Evolutionary conservation across 1,139 yeast genomes (phyloP).

Genomic region (Eremothecium coryli): DNA sequence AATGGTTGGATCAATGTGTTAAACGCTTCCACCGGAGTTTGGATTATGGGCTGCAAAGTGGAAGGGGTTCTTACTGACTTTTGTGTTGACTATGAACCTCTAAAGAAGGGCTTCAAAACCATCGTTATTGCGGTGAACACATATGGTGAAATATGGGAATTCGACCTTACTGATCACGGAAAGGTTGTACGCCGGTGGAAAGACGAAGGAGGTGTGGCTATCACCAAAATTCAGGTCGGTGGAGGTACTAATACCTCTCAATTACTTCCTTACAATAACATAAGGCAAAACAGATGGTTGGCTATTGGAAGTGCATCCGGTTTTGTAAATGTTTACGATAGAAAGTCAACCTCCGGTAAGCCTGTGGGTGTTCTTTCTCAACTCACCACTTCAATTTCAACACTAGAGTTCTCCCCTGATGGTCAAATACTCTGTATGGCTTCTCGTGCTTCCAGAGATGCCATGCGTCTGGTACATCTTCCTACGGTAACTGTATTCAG

Average conservation of each 20-base stretch:
- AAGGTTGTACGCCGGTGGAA: constrained; percentile 62
- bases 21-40: constrained; percentile 70
- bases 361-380: constrained; percentile 65
- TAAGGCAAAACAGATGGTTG: constrained; percentile 57
- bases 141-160: constrained; percentile 91
- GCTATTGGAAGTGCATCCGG: constrained; percentile 90
- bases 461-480: constrained; percentile 75
- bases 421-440: constrained; percentile 86
- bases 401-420: constrained; percentile 69
- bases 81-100: constrained; percentile 44
- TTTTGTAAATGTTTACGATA: constrained; percentile 77
- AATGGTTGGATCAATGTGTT: constrained; percentile 86
- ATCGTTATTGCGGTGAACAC: constrained; percentile 56
- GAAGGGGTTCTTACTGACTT: constrained; percentile 80
- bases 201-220: constrained; percentile 80
- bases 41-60: constrained; percentile 76
- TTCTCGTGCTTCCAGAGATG: constrained; percentile 77
- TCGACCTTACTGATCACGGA: constrained; percentile 41
- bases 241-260: constrained; percentile 38
- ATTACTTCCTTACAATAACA: constrained; percentile 19
- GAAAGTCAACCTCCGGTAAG: constrained; percentile 26
- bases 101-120: constrained; percentile 25
- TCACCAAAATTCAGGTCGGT: constrained; percentile 70
- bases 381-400: constrained; percentile 70
- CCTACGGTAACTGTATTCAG: constrained; percentile 80